Evolutionary conservation across 495 filamentous ascomycete species (phyloP).

Genomic region (Copromyces sp.): DNA sequence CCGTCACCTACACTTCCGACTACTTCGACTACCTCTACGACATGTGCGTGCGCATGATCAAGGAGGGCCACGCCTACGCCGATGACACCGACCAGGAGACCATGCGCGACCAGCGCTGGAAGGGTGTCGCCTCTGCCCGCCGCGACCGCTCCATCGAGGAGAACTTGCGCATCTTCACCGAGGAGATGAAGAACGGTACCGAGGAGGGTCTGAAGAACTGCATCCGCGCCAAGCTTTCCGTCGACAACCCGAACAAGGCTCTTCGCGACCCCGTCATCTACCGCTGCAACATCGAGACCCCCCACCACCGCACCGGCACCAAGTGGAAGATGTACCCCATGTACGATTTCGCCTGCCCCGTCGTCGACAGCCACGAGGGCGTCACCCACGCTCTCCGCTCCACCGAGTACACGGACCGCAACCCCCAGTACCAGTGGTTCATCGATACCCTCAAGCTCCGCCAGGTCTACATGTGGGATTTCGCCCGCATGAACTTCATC

Average conservation of each 20-base stretch:
- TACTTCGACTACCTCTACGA: conserved; percentile 86
- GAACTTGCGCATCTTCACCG: conserved; percentile 59
- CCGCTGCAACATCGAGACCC: conserved; percentile 63
- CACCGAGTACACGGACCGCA: conserved; percentile 95
- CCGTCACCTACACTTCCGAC: conserved; percentile 70
- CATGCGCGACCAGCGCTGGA: conserved; percentile 71
- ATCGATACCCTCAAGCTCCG: conserved; percentile 75
- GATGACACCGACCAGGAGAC: conserved; percentile 82
- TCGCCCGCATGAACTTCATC: conserved; percentile 93
- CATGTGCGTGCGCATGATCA: conserved; percentile 66
- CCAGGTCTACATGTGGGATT: conserved; percentile 92
- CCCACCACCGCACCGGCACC: conserved; percentile 80
- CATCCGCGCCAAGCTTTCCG: conserved; percentile 81
- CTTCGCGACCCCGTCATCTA: conserved; percentile 93
- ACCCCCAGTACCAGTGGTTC: conserved; percentile 97
- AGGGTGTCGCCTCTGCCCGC: conserved; percentile 63
- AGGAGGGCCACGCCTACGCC: conserved; percentile 75
- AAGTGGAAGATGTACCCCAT: conserved; percentile 95
- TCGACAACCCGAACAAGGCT: conserved; percentile 74
- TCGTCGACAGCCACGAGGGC: conserved; percentile 83
- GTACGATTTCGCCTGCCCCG: conserved; percentile 88
- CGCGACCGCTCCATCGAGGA: conserved; percentile 72
- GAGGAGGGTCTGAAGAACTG: conserved; percentile 70
- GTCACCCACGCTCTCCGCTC: conserved; percentile 93
- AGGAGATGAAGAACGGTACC: conserved; percentile 79